Evolutionary conservation across 768 basidiomycete species (phyloP), one percentile per base, ranked within the genome.

Genomic region (Trametes elegans): DNA sequence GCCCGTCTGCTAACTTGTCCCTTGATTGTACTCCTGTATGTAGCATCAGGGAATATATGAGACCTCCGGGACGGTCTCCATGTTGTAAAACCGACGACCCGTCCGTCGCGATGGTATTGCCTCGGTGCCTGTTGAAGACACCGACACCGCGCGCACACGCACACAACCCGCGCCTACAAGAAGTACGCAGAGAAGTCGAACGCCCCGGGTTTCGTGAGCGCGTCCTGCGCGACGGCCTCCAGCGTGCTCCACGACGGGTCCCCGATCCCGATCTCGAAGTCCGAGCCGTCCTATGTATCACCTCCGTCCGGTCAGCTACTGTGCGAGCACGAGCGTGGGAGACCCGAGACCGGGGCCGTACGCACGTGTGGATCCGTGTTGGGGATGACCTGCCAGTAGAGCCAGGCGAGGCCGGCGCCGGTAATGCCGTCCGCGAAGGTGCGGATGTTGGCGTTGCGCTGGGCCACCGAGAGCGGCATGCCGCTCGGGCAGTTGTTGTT

Each of bases 321-420:
- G n/a, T n/a, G n/a, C n/a, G n/a, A n/a, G n/a, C n/a, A n/a, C n/a
- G n/a, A n/a, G n/a, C n/a, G n/a, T n/a, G n/a, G n/a, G n/a, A n/a
- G n/a, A n/a, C n/a, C n/a, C n/a, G n/a, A n/a, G n/a, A n/a, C 10
- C 9, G 18, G 26, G 27, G 16, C 36, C 16, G 13, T 18, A 2
- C 68, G 54, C 50, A 72, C 64, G 49, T 72, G 70, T 9, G 71
- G 70, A 44, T 73, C 73, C 6, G 64, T 48, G 53, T 73, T 72
- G 29, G 67, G 73, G 40, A 75, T 58, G 23, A 71, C 65, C 55
- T 75, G 65, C 72, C 74, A 74, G 56, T 74, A 73, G n/a, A 73
- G 43, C 71, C 70, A 73, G 7, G 73, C 65, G 16, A 75, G 65
- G 49, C 71, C 71, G 18, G 70, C 70, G 27, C 63, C 69, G 36